These are phyloP conservation scores for Crithidia fasciculata DNA, from an alignment of 208 protist genomes.

Conservation along the genomic window DNA sequence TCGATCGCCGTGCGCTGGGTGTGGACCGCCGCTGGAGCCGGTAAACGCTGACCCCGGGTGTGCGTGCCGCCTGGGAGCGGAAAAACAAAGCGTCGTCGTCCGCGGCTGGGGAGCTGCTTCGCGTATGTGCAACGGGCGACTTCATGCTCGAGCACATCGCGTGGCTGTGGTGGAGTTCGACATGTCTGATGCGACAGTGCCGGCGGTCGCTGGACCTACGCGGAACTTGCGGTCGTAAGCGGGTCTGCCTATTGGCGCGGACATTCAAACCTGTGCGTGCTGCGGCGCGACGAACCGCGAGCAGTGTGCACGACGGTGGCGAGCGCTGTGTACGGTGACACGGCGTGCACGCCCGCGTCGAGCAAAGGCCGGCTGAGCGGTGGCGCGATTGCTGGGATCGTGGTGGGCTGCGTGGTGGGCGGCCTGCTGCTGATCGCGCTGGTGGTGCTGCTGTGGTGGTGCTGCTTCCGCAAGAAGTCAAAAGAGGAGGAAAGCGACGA, in stretches of 20 bases:
- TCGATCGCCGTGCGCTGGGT: too few species aligned
- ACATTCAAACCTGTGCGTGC: conserved; percentile 63
- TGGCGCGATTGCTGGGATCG: too few species aligned
- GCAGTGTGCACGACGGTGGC: too few species aligned
- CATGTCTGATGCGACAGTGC: conserved; percentile 37
- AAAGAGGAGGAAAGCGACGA: too few species aligned
- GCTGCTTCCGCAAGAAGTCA: too few species aligned
- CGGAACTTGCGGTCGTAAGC: conserved; percentile 28
- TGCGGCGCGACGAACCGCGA: conserved; percentile 41
- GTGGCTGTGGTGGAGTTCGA: conserved; percentile 29
- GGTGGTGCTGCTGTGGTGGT: too few species aligned
- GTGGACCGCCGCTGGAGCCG: too few species aligned
- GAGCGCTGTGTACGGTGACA: conserved; percentile 34
- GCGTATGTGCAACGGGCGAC: too few species aligned
- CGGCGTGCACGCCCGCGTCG: conserved; percentile 13
- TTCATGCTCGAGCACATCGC: conserved; percentile 50
- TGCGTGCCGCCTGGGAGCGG: conserved; percentile 45
- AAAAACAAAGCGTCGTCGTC: neutral
- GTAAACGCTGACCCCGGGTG: conserved; percentile 21
- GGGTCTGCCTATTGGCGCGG: conserved; percentile 25
- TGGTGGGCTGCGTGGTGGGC: too few species aligned
- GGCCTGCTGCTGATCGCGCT: too few species aligned
- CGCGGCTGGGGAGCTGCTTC: too few species aligned
- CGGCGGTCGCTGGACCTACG: conserved; percentile 35
- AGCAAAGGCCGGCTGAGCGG: too few species aligned